phyloP scores from a whole-genome alignment of 2,329 filamentous ascomycete species.

The Colletotrichum tropicale region DNA sequence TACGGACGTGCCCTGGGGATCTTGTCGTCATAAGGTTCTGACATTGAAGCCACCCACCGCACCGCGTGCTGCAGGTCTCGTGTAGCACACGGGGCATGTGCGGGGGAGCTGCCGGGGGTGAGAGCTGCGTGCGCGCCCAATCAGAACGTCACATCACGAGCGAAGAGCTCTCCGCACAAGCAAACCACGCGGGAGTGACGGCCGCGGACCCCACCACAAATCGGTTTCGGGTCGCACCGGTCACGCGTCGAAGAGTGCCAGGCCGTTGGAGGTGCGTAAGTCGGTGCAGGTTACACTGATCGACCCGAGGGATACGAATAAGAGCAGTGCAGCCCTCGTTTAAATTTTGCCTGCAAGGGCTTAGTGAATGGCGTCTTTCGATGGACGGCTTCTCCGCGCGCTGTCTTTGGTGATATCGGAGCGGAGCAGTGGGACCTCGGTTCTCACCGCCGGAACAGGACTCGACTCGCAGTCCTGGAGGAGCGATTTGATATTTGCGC shows the following conservation, averaged over 20 bases:
- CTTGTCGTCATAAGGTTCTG: constrained; percentile 5
- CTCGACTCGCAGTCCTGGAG: background rate
- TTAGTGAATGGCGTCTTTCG: background rate
- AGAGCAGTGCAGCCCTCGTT: background rate
- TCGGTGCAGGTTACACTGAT: background rate
- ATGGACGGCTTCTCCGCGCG: background rate
- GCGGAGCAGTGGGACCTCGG: background rate
- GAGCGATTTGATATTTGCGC: background rate
- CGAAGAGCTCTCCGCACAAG: constrained; percentile 2
- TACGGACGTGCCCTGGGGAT: background rate
- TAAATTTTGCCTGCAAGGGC: background rate
- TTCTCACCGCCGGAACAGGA: background rate
- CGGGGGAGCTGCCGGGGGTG: background rate
- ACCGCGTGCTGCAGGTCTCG: constrained; percentile 1
- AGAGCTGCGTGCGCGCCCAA: background rate
- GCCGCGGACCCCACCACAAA: background rate
- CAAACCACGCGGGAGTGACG: background rate
- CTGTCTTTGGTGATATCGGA: background rate
- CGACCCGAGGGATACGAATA: background rate
- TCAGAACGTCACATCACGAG: background rate
- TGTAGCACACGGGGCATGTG: background rate
- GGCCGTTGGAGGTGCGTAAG: background rate
- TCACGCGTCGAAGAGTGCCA: background rate
- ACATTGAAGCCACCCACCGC: background rate
- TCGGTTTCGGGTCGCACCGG: constrained; percentile 4